Evolutionary conservation across 1,284 basidiomycete species (phyloP).

Genomic region (Leccinum angustisporum): DNA sequence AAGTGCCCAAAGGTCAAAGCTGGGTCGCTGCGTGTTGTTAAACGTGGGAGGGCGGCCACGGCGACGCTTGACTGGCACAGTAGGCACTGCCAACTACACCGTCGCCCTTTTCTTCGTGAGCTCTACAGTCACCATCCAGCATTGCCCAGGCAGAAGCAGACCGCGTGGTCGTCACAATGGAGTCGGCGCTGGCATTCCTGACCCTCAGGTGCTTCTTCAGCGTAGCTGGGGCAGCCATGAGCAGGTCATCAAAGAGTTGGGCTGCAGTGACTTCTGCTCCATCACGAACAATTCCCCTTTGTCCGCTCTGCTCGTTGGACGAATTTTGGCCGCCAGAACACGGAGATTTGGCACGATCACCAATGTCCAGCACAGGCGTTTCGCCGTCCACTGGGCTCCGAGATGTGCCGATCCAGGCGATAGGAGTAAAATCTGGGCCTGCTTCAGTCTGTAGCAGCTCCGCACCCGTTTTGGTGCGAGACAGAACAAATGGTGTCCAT

Average conservation of each 20-base stretch:
- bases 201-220: slow-evolving; percentile 15
- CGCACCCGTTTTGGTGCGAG: slow-evolving; percentile 51
- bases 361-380: slow-evolving; percentile 25
- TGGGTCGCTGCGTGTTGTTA: slow-evolving; percentile 24
- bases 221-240: slow-evolving; percentile 15
- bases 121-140: slow-evolving; percentile 10
- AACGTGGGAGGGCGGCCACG: slow-evolving; percentile 23
- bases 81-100: slow-evolving; percentile 6
- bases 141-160: slow-evolving; percentile 22
- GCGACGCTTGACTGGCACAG: slow-evolving; percentile 26
- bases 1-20: slow-evolving; percentile 36
- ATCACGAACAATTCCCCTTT: slow-evolving; percentile 4
- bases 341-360: slow-evolving; percentile 20
- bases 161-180: slow-evolving; percentile 17
- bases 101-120: slow-evolving; percentile 8
- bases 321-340: slow-evolving; percentile 13
- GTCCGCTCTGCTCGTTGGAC: slow-evolving; percentile 22
- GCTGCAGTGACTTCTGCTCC: slow-evolving; percentile 27
- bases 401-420: slow-evolving; percentile 22
- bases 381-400: slow-evolving; percentile 25
- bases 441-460: slow-evolving; percentile 34
- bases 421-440: slow-evolving; percentile 20
- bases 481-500: slow-evolving; percentile 91
- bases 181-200: slow-evolving; percentile 17
- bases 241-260: slow-evolving; percentile 33